Conservation (phyloP, 208 protist species). For the Strigomonas culicis region DNA sequence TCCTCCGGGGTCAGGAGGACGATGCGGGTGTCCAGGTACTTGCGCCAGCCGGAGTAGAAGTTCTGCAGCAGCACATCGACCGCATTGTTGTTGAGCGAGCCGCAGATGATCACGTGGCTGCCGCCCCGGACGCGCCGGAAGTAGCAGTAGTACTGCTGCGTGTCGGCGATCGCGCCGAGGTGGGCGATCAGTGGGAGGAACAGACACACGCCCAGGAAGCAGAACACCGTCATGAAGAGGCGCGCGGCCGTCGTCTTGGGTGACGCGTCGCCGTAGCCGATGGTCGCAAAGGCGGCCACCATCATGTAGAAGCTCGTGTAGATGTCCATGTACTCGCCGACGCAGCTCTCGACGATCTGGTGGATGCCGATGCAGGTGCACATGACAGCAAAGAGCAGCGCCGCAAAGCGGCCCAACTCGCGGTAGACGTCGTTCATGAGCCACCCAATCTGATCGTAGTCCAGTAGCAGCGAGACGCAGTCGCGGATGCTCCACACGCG, state of each 20-base stretch:
- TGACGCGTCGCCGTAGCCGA: slow-evolving; percentile 72
- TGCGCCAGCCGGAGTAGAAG: slow-evolving; percentile 80
- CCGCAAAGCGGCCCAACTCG: slow-evolving; percentile 59
- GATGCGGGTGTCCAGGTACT: slow-evolving; percentile 66
- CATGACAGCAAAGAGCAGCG: slow-evolving; percentile 54
- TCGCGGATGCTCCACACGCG: slow-evolving; percentile 79
- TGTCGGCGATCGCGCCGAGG: slow-evolving; percentile 34
- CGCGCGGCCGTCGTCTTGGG: slow-evolving; percentile 46
- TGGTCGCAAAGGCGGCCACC: slow-evolving; percentile 65
- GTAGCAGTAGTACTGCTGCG: slow-evolving; percentile 46
- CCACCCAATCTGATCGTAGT: slow-evolving; percentile 58
- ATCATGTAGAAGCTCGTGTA: slow-evolving; percentile 72
- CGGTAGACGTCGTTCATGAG: slow-evolving; percentile 56
- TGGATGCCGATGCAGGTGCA: slow-evolving; percentile 70
- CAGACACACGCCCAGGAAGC: slow-evolving; percentile 72
- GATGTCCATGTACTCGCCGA: slow-evolving; percentile 50
- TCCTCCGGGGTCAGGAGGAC: slow-evolving; percentile 64
- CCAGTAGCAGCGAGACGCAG: slow-evolving; percentile 53
- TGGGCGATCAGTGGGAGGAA: slow-evolving; percentile 70
- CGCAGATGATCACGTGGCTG: slow-evolving; percentile 74
- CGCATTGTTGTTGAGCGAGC: slow-evolving; percentile 51
- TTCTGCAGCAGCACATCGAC: slow-evolving; percentile 69
- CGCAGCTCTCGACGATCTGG: slow-evolving; percentile 69
- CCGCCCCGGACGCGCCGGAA: slow-evolving; percentile 27
- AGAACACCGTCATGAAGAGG: slow-evolving; percentile 65